phyloP scores from a whole-genome alignment of 495 filamentous ascomycete species.

The Penicillium parvum region DNA sequence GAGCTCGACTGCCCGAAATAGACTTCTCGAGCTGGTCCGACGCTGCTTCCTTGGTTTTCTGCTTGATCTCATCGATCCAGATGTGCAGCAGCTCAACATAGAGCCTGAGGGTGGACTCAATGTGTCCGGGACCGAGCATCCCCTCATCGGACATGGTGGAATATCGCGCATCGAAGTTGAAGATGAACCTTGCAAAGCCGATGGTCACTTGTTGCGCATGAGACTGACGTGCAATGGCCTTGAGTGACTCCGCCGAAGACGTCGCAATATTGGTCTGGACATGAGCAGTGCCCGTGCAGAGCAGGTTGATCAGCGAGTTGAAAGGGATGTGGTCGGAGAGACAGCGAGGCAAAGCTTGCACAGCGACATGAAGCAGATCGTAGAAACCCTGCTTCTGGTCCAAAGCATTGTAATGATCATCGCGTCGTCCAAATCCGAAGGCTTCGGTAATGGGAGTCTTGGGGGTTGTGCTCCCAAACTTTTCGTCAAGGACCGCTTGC shows the following conservation, averaged over 20 bases:
- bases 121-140: conserved; percentile 91
- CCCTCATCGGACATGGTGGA: conserved; percentile 97
- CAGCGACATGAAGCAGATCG: conserved; percentile 89
- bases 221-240: conserved; percentile 88
- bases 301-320: conserved; percentile 88
- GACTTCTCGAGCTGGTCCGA: conserved; percentile 54
- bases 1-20: conserved; percentile 52
- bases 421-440: conserved; percentile 80
- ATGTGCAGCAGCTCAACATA: conserved; percentile 93
- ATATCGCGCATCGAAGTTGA: conserved; percentile 95
- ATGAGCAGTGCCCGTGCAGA: conserved; percentile 96
- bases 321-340: conserved; percentile 87
- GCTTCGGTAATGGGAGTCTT: conserved; percentile 93
- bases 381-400: conserved; percentile 95
- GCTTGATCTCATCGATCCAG: conserved; percentile 94
- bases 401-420: conserved; percentile 66
- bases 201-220: conserved; percentile 96
- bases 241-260: conserved; percentile 88
- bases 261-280: conserved; percentile 87
- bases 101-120: conserved; percentile 85
- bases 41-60: conserved; percentile 71
- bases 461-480: conserved; percentile 77
- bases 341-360: conserved; percentile 90
- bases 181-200: conserved; percentile 93
- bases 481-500: conserved; percentile 91